Evolutionary conservation across 768 basidiomycete species (phyloP).

Genomic region (Phylloporus sp.): DNA sequence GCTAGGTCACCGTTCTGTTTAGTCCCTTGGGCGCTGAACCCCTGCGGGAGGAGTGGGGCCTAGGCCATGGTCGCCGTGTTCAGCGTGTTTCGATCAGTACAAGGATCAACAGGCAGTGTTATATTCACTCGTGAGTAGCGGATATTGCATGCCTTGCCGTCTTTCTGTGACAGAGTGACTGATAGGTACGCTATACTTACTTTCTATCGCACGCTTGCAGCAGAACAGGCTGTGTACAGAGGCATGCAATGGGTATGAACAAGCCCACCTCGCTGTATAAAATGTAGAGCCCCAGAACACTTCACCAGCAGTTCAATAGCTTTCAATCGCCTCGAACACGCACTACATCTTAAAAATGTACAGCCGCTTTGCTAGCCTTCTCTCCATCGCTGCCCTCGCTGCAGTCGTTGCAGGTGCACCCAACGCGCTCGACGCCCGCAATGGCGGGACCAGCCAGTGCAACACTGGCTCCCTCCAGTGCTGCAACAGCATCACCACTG

Average conservation of each 20-base stretch:
- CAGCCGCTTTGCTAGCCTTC: conserved; percentile 1
- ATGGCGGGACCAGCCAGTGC: background rate
- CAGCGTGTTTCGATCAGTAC: background rate
- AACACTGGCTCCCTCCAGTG: conserved; percentile 9
- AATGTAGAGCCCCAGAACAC: background rate
- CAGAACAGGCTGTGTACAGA: background rate
- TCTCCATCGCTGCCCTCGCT: conserved; percentile 10
- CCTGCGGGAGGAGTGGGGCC: background rate
- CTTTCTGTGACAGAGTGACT: background rate
- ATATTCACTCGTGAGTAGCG: background rate
- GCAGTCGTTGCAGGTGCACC: conserved; percentile 2
- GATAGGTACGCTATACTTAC: background rate
- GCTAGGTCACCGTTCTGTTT: background rate
- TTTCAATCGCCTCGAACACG: too few relatives aligned
- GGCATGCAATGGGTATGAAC: background rate
- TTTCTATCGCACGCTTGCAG: background rate
- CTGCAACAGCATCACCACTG: conserved; percentile 2
- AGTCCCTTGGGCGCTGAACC: background rate
- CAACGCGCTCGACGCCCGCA: background rate
- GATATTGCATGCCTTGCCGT: background rate
- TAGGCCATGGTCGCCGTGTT: background rate
- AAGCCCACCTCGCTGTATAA: background rate
- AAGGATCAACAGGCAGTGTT: background rate
- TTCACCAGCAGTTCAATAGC: too few relatives aligned
- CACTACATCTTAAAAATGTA: background rate